Percentiles rank a stretch among this genome's conserved stretches.
Evolutionary conservation across 306 rosid genomes (phyloP).

Genomic region (Adenanthera pavonina): DNA sequence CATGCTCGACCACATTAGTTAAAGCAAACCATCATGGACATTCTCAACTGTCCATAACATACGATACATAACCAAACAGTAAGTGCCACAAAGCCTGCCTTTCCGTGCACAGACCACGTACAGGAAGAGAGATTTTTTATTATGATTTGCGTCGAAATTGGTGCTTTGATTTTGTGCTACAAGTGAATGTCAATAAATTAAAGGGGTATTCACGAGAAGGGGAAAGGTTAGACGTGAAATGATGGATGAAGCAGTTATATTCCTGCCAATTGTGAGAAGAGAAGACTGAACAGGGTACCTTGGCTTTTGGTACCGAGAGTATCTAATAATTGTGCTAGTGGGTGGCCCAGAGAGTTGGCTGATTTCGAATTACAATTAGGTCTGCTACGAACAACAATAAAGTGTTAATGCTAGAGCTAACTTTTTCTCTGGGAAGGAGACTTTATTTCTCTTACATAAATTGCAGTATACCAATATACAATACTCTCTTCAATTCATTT

Average conservation of each 20-base stretch:
- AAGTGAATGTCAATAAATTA: neutral
- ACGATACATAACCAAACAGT: neutral
- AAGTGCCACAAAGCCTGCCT: neutral
- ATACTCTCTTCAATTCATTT: too few species aligned
- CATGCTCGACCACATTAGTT: neutral
- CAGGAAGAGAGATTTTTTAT: neutral
- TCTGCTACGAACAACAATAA: neutral
- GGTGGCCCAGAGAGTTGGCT: conserved; percentile 8
- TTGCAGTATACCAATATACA: too few species aligned
- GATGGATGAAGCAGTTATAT: neutral
- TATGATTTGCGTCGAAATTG: neutral
- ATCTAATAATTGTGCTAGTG: neutral
- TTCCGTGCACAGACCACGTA: neutral
- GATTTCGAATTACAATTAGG: neutral
- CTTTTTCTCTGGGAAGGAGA: neutral
- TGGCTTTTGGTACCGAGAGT: neutral
- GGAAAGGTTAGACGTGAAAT: neutral
- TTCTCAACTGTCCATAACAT: neutral
- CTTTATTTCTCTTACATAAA: neutral
- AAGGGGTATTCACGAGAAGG: neutral
- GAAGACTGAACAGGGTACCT: neutral
- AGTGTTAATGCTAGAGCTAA: neutral
- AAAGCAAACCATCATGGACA: neutral
- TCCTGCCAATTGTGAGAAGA: neutral
- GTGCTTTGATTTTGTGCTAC: neutral